Evolutionary conservation across 371 early-diverging fungal species (phyloP).

Genomic region (Polyrhizophydium stewartii): DNA sequence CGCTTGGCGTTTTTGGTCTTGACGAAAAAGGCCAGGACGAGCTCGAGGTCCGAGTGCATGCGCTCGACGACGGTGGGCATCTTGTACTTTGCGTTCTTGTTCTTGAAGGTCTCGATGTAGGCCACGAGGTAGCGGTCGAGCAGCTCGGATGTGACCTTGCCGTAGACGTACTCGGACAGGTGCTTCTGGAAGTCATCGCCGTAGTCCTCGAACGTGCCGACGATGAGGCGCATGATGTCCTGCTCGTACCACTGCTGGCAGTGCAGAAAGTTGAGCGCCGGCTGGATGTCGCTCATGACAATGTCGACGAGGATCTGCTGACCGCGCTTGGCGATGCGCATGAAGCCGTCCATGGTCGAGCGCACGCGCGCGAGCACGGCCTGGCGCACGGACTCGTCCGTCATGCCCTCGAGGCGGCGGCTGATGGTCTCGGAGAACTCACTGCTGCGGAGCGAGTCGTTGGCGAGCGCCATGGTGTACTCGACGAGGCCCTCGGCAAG

Average conservation of each 20-base stretch:
- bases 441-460: constrained; percentile 83
- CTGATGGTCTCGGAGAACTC: constrained; percentile 83
- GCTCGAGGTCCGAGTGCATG: constrained; percentile 60
- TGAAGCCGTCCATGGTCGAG: constrained; percentile 64
- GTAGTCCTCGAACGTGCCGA: constrained; percentile 90
- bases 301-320: constrained; percentile 73
- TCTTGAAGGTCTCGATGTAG: constrained; percentile 78
- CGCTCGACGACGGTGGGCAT: constrained; percentile 45
- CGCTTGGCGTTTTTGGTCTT: constrained; percentile 58
- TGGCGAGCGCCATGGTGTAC: constrained; percentile 90
- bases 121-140: constrained; percentile 76
- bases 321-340: constrained; percentile 69
- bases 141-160: constrained; percentile 75
- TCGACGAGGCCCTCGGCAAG: constrained; percentile 80
- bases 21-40: constrained; percentile 63
- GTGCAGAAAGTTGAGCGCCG: constrained; percentile 69
- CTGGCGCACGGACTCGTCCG: constrained; percentile 63
- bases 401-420: constrained; percentile 58
- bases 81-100: constrained; percentile 70
- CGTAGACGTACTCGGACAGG: constrained; percentile 80
- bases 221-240: constrained; percentile 72
- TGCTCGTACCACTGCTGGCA: constrained; percentile 86
- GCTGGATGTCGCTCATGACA: constrained; percentile 73
- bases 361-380: constrained; percentile 59
- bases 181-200: constrained; percentile 74